Conservation (phyloP, 306 rosid species). For the Trichosanthes cucumerina region DNA sequence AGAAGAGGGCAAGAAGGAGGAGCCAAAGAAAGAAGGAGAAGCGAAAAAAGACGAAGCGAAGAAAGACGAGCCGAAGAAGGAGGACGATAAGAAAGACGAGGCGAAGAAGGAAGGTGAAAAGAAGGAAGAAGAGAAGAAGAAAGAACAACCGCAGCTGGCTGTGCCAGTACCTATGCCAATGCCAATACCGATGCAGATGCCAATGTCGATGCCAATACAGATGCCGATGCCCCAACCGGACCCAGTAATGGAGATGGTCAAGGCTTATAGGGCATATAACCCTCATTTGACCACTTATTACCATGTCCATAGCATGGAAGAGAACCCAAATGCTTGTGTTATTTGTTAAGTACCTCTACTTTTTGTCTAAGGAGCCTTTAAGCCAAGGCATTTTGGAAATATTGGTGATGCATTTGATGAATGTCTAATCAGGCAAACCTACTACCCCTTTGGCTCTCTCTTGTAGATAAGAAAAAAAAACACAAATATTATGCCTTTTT, state of each 20-base stretch:
- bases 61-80: constrained; percentile 9
- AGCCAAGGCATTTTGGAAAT: not conserved
- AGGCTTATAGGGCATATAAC: constrained; percentile 41
- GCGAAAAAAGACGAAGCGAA: constrained; percentile 8
- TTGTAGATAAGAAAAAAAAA: not conserved
- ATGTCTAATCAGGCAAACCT: not conserved
- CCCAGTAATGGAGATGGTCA: constrained; percentile 34
- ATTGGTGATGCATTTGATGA: not conserved
- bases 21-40: constrained; percentile 31
- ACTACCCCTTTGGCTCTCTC: not conserved
- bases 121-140: constrained; percentile 22
- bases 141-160: constrained; percentile 4
- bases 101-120: constrained; percentile 18
- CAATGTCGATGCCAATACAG: not conserved
- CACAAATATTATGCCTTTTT: not conserved
- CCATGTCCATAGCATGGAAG: constrained; percentile 55
- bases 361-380: not conserved
- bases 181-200: not conserved
- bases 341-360: constrained; percentile 23
- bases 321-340: constrained; percentile 62
- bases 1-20: constrained; percentile 40
- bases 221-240: constrained; percentile 14
- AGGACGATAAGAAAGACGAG: constrained; percentile 18
- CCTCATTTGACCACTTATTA: constrained; percentile 34
- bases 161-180: not conserved